Base-by-base conservation (phyloP, 192 early-diverging fungal species). In the Linderina pennispora region DNA sequence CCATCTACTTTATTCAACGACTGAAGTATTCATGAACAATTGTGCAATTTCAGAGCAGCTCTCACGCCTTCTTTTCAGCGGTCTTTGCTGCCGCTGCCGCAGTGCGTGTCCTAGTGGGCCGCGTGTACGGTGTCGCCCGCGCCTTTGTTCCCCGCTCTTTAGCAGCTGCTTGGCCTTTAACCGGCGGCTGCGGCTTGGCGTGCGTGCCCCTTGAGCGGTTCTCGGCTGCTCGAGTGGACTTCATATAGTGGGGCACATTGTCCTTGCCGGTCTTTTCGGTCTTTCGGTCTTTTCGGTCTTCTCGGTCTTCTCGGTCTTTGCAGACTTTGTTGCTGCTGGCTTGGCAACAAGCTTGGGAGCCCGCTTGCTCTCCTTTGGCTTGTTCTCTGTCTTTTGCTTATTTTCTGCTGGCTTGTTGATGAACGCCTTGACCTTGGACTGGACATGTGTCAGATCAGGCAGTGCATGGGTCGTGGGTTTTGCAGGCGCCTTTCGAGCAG, bases 401-500 rank as follows among this genome's bases (percentile, higher is more conserved):
- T n/a, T n/a, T n/a, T n/a, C n/a, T n/a, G n/a, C n/a, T n/a, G n/a
- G n/a, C n/a, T n/a, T n/a, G n/a, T 59, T 45, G 36, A 71, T 63
- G 21, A 63, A 71, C 23, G 67, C 39, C 48, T 63, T 71, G 36
- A 71, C 3, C 55, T 71, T 71, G 33, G 67, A 71, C 40, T 71
- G 55, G 9, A 71, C 60, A 26, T 48, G 50, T 21, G 52, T 55
- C n/a, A 52, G 52, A 23, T 35, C 43, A 5, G 38, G 7, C 17
- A 8, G 6, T 25, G 45, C 36, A 1, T 52, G 32, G n/a, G 36
- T 40, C 6, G 15, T 28, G 19, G 18, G 13, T 10, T 15, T 31
- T 28, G 13, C 36, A 28, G 48, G 3, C 15, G 23, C 17, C 38
- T 40, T 40, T 16, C 8, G 6, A n/a, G 21, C 16, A 8, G 36